Evolutionary conservation across 2,329 filamentous ascomycete species (phyloP).

Genomic region (Epichloe glyceriae): DNA sequence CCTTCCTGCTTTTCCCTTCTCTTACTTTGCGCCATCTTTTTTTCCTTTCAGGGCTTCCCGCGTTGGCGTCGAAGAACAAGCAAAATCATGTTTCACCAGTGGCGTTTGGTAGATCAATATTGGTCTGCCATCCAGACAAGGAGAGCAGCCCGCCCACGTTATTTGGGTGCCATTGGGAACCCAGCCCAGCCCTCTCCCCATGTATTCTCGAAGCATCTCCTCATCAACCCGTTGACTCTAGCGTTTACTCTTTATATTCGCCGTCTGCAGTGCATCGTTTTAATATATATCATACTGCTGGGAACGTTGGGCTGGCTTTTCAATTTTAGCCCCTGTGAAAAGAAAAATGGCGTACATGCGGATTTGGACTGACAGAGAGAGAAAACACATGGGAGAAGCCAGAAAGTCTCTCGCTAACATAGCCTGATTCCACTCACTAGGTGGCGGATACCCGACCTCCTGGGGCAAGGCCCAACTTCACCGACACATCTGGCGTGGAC

Average conservation of each 20-base stretch:
- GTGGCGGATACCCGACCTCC: constrained; percentile 69
- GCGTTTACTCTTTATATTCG: background rate
- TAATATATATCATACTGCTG: background rate
- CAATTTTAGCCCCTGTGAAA: background rate
- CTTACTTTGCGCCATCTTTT: background rate
- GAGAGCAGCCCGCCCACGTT: background rate
- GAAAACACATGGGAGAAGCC: background rate
- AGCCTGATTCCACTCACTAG: constrained; percentile 30
- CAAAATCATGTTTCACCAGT: background rate
- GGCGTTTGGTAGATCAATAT: background rate
- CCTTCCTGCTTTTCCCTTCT: background rate
- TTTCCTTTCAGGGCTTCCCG: background rate
- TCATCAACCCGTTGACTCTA: background rate
- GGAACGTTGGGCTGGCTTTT: background rate
- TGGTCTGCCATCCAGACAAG: background rate
- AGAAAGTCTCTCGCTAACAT: constrained; percentile 14
- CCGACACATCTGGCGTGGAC: constrained; percentile 65
- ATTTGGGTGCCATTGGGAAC: background rate
- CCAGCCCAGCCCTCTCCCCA: background rate
- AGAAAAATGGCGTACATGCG: background rate
- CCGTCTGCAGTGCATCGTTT: background rate
- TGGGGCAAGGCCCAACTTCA: constrained; percentile 64
- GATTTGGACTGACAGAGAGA: background rate
- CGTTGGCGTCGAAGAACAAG: background rate
- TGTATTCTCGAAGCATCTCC: background rate